Evolutionary conservation across 1,284 basidiomycete species (phyloP), one percentile per base, ranked within the genome.

Genomic region (Ganoderma boninense): DNA sequence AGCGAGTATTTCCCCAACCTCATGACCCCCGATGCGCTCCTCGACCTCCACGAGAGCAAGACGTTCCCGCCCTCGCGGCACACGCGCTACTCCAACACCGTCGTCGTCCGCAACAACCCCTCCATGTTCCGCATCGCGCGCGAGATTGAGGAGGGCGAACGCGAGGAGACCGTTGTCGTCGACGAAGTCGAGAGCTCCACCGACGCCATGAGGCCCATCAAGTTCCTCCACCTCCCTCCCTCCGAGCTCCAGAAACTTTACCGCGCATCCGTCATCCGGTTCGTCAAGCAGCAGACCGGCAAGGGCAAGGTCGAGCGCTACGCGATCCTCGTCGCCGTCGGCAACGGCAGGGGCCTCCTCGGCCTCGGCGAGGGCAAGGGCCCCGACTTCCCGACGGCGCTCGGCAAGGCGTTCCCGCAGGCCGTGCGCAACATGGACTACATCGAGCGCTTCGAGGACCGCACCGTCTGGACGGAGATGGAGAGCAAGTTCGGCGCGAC

Each of bases 401-500:
- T 87, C 43, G 84, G 86, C 65, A 90, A 92, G 77, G 90, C 94
- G 10, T 87, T 91, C 78, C 84, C 89, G 54, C 88, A 94, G 75
- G 97, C 95, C 0, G 85, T 96, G 64, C 90, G 91, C 76, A 93
- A 90, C 78, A 93, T 99, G 92, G 97, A 98, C 81, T 92, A 87
- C 76, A 94, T 99, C 70, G 91, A 95, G 75, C 89, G 95, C 20
- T 97, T 95, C 80, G 97, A 98, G 82, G 85, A 90, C 74, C 89
- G 97, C 65, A 99, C 97, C 42, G 87, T 98, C 32, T 98, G 95
- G 94, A 92, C 93, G 44, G 93, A 96, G 70, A 89, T 97, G 84
- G 85, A 89, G 70, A 87, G 86, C 71, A 98, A 98, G 83, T 92
- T 96, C 78, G 95, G 96, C 23, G 86, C 94, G n/a, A 97, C 95